These are phyloP conservation scores for Trichophyton schoenleinii DNA, from an alignment of 2,329 filamentous ascomycete genomes.

Conservation along the genomic window DNA sequence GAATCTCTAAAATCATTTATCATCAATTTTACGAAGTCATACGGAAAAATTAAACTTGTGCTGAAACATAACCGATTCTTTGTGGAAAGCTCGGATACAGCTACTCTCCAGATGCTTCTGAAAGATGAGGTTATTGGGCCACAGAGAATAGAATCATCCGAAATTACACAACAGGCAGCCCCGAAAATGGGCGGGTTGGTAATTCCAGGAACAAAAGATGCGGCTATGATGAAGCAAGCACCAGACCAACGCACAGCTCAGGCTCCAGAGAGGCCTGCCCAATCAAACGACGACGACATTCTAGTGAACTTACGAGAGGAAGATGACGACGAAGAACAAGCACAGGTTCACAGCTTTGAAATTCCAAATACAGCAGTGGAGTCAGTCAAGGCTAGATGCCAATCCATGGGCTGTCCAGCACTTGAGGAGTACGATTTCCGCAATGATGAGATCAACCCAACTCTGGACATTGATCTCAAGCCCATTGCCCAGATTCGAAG, in stretches of 20 bases:
- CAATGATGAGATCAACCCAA: constrained; percentile 78
- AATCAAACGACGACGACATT: constrained; percentile 51
- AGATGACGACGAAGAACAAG: constrained; percentile 70
- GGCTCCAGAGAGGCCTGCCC: constrained; percentile 25
- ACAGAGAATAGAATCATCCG: constrained; percentile 60
- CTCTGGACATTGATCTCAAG: constrained; percentile 83
- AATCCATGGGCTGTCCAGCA: constrained; percentile 73
- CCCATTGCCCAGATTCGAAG: constrained; percentile 79
- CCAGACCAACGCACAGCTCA: constrained; percentile 26
- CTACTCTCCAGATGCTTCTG: constrained; percentile 74
- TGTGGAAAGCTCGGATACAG: constrained; percentile 79
- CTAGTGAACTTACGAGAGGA: constrained; percentile 57
- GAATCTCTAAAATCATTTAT: constrained; percentile 69
- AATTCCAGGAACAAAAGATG: constrained; percentile 89
- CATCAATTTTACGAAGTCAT: constrained; percentile 72
- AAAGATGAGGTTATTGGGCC: constrained; percentile 71
- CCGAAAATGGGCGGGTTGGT: constrained; percentile 78
- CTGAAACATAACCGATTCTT: constrained; percentile 90
- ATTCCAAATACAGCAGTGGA: constrained; percentile 74
- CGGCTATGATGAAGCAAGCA: constrained; percentile 73
- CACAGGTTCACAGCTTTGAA: constrained; percentile 86
- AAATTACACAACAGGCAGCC: constrained; percentile 67
- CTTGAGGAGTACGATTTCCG: constrained; percentile 96
- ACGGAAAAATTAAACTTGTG: constrained; percentile 91
- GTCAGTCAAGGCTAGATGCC: constrained; percentile 75